Evolutionary conservation across 176 grass and related monocot species (phyloP).

Genomic region (Eremochloa ophiuroides): DNA sequence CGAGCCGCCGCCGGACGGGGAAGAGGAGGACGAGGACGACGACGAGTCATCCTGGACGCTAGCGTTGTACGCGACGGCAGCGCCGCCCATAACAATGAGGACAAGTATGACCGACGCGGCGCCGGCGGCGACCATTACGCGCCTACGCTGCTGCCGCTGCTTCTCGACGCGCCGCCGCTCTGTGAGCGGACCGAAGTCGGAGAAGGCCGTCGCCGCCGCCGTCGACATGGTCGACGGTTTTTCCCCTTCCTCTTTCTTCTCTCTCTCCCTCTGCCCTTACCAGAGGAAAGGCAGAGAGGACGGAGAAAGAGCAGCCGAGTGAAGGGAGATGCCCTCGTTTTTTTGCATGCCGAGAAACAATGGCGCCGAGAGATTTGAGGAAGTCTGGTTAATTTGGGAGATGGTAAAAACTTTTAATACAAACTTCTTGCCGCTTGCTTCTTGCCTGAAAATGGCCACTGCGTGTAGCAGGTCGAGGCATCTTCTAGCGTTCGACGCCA

Average conservation of each 20-base stretch:
- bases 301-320: slow-evolving; percentile 16
- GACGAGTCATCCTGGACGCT: neutral
- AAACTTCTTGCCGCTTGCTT: neutral
- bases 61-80: slow-evolving; percentile 33
- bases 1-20: neutral
- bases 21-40: neutral
- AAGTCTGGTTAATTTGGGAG: slow-evolving; percentile 23
- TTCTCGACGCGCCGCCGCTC: slow-evolving; percentile 59
- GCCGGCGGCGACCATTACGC: slow-evolving; percentile 37
- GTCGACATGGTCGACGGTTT: slow-evolving; percentile 34
- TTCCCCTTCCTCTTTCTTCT: neutral
- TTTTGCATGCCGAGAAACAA: slow-evolving; percentile 43
- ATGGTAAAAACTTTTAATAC: neutral
- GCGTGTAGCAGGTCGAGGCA: neutral
- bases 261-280: slow-evolving; percentile 23
- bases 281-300: slow-evolving; percentile 38
- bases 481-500: no score
- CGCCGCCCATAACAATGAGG: slow-evolving; percentile 49
- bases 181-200: slow-evolving; percentile 56
- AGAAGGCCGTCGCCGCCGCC: no score
- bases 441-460: neutral
- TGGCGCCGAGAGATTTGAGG: slow-evolving; percentile 50
- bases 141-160: slow-evolving; percentile 45
- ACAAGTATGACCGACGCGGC: slow-evolving; percentile 38
- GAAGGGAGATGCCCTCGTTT: neutral